Percentiles rank a stretch among this genome's conserved stretches.
phyloP scores from a whole-genome alignment of 176 grass and related monocot species.

The Echinochloa phyllopogon region DNA sequence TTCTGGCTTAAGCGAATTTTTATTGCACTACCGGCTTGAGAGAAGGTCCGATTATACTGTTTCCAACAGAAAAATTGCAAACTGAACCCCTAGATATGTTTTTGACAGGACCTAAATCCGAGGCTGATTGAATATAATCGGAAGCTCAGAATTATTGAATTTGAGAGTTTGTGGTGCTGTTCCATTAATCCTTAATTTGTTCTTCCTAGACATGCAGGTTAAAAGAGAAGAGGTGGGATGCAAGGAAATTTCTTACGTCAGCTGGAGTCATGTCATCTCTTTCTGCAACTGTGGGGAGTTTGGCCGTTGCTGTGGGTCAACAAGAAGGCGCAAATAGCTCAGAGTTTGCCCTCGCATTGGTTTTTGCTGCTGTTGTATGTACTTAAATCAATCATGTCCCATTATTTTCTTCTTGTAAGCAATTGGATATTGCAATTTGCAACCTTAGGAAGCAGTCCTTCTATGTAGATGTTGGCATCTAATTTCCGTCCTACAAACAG shows the following conservation, averaged over 20 bases:
- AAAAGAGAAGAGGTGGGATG: conserved; percentile 98
- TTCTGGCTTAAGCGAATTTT: neutral
- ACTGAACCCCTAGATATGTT: neutral
- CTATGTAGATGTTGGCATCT: neutral
- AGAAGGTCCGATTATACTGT: neutral
- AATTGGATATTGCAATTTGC: neutral
- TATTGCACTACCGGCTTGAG: neutral
- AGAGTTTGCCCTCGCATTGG: conserved; percentile 76
- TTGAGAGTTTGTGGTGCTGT: neutral
- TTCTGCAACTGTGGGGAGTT: conserved; percentile 73
- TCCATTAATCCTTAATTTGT: conserved; percentile 50
- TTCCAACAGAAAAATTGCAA: neutral
- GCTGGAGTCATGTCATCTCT: conserved; percentile 93
- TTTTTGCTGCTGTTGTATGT: conserved; percentile 90
- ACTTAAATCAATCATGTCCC: conserved; percentile 22
- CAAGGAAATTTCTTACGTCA: conserved; percentile 81
- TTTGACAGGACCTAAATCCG: neutral
- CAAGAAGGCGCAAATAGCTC: conserved; percentile 84
- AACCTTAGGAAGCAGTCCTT: neutral
- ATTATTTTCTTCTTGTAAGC: conserved; percentile 38
- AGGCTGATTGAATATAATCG: neutral
- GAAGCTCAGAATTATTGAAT: neutral
- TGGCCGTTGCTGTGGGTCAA: conserved; percentile 71
- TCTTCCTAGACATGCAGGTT: conserved; percentile 96
- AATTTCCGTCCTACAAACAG: conserved; percentile 2